Evolutionary conservation across 768 basidiomycete genomes (phyloP).

Genomic region (Phlebiopsis flavidoalba): DNA sequence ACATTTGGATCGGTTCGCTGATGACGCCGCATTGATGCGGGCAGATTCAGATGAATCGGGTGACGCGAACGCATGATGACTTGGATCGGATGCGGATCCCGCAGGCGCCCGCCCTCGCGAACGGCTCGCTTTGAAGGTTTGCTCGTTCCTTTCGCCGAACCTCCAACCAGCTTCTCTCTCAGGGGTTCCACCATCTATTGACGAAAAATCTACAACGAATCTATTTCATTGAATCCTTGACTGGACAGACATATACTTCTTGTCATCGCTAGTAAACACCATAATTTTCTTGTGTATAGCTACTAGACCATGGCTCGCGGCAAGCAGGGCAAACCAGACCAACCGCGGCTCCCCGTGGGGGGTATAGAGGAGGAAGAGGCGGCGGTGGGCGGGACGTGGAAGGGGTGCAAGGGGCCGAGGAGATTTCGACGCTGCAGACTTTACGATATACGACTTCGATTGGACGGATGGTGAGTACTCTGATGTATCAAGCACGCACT

Average conservation of each 20-base stretch:
- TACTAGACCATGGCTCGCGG: slow-evolving; percentile 18
- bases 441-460: slow-evolving; percentile 16
- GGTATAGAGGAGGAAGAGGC: slow-evolving; percentile 21
- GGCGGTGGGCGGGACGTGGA: slow-evolving; percentile 20
- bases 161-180: background rate
- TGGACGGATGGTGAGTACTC: slow-evolving; percentile 22
- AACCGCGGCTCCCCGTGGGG: slow-evolving; percentile 7
- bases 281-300: slow-evolving; percentile 8
- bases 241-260: background rate
- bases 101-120: background rate
- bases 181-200: no score
- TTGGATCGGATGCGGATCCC: background rate
- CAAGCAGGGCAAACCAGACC: slow-evolving; percentile 8
- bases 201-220: background rate
- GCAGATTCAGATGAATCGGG: background rate
- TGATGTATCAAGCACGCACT: background rate
- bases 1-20: background rate
- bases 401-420: slow-evolving; percentile 10
- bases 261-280: slow-evolving; percentile 13
- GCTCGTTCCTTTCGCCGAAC: background rate
- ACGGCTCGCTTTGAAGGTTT: background rate
- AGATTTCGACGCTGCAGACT: slow-evolving; percentile 11
- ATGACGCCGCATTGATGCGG: background rate
- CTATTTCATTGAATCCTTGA: background rate
- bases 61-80: background rate